These are phyloP conservation scores for Vanilla planifolia DNA, from an alignment of 106 monocot genomes.

Conservation along the genomic window DNA sequence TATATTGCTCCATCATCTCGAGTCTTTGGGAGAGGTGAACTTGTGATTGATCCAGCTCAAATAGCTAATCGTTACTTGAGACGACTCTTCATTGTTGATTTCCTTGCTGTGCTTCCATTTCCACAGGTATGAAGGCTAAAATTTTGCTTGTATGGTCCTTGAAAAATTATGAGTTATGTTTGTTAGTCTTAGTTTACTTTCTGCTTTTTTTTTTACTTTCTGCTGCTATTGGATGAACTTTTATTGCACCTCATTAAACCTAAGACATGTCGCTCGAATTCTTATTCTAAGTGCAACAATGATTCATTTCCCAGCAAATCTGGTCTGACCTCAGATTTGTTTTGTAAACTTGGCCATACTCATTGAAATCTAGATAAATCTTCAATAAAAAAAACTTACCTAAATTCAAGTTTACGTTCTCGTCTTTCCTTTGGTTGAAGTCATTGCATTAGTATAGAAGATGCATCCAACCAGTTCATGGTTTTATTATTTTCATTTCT, in stretches of 20 bases:
- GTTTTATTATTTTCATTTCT: too few species aligned
- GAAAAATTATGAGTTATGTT: too few species aligned
- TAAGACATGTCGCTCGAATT: not conserved
- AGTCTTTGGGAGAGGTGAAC: constrained; percentile 92
- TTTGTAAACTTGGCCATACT: too few species aligned
- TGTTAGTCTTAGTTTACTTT: too few species aligned
- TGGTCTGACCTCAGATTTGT: too few species aligned
- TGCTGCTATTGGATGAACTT: not conserved
- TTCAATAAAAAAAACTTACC: too few species aligned
- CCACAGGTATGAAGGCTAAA: constrained; percentile 78
- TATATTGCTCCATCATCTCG: constrained; percentile 92
- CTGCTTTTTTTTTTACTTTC: too few species aligned
- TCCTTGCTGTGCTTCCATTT: constrained; percentile 81
- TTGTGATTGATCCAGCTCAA: constrained; percentile 69
- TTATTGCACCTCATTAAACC: not conserved
- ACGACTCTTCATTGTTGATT: constrained; percentile 60
- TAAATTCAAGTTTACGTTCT: too few species aligned
- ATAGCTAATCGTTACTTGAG: constrained; percentile 70
- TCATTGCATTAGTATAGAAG: too few species aligned
- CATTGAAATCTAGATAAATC: too few species aligned
- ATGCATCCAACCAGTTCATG: too few species aligned
- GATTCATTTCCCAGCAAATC: not conserved
- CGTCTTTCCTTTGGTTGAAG: too few species aligned
- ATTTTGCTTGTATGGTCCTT: not conserved
- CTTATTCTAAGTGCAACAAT: not conserved